Percentiles rank a stretch among this genome's conserved stretches.
phyloP scores from a whole-genome alignment of 2,329 filamentous ascomycete genomes.

The Sporothrix euskadiensis region DNA sequence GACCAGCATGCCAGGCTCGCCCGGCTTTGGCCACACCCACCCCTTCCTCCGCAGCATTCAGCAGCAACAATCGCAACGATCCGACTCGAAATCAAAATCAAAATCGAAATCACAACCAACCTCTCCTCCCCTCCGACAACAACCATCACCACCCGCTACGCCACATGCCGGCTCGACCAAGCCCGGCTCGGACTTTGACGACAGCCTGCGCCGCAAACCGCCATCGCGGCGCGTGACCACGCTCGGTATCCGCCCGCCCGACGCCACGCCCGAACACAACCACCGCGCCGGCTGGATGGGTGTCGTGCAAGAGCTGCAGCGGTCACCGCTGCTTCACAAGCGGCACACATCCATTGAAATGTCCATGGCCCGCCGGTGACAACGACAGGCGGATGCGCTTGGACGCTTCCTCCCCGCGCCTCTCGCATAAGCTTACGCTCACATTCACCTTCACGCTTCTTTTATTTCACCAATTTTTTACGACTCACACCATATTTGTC shows the following conservation, averaged over 20 bases:
- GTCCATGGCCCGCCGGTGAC: slow-evolving; percentile 45
- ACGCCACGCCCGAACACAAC: slow-evolving; percentile 48
- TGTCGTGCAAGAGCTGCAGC: slow-evolving; percentile 63
- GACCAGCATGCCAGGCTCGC: slow-evolving; percentile 1
- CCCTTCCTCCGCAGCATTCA: slow-evolving; percentile 24
- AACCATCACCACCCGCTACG: slow-evolving; percentile 6
- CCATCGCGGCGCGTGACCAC: slow-evolving; percentile 56
- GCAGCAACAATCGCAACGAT: slow-evolving; percentile 1
- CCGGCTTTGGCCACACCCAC: slow-evolving; percentile 20
- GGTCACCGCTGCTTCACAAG: slow-evolving; percentile 60
- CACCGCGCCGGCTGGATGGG: slow-evolving; percentile 62
- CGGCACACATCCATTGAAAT: slow-evolving; percentile 64
- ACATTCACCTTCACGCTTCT: not conserved
- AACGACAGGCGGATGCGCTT: slow-evolving; percentile 5
- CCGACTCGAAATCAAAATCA: not conserved
- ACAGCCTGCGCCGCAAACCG: slow-evolving; percentile 49
- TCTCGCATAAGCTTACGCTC: slow-evolving; percentile 7
- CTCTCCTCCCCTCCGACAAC: slow-evolving; percentile 13
- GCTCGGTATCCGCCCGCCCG: slow-evolving; percentile 43
- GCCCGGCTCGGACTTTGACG: slow-evolving; percentile 46
- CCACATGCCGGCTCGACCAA: slow-evolving; percentile 32
- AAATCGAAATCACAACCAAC: not conserved
- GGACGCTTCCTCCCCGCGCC: not conserved
- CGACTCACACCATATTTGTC: slow-evolving; percentile 1
- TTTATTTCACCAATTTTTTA: not conserved